Base-by-base conservation (phyloP, 2,329 filamentous ascomycete genomes). In the Colletotrichum sidae region DNA sequence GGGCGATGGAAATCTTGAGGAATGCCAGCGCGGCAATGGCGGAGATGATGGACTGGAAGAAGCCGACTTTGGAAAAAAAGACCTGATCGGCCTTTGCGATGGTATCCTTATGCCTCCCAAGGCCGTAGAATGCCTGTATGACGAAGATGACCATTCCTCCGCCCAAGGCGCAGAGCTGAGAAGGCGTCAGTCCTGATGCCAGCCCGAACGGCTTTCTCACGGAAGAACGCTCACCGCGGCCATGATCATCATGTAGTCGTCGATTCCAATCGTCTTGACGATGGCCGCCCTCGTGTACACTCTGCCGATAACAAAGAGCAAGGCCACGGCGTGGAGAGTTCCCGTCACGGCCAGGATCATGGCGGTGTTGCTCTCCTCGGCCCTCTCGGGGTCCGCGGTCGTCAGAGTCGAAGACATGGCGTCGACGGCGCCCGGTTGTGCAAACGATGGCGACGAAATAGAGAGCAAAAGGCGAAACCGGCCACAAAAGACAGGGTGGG, bases 41-140 rank as follows among this genome's bases (percentile, higher is more conserved):
- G 25, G 82, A 75, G 47, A 83, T 72, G 52, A 87, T 72, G 8
- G 79, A 78, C 65, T 86, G 81, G 52, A 80, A 77, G 68, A 80
- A 85, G 34, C 77, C 75, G 45, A 80, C 78, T 47, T 82, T 80
- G 2, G 74, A 68, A 55, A 82, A 79, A 2, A 71, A 69, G 13
- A 70, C 69, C 12, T 76, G 74, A 49, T 80, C 77, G 1, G 69
- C 35, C 1, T 61, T 58, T 3, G 73, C 66, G 41, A 84, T 73
- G 3, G 78, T 78, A 4, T 73, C 65, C 9, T 74, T 71, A 67
- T 85, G 83, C 53, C 74, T 78, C 8, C 85, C 85, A 8, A 86
- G 72, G 3, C 83, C 84, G 62, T 82, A 73, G 5, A 78, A 69
- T 1, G 75, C 74, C 68, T 84, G 79, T 13, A 79, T 73, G 7